phyloP scores from a whole-genome alignment of 441 rosid genomes.

The Gossypium schwendimanii region DNA sequence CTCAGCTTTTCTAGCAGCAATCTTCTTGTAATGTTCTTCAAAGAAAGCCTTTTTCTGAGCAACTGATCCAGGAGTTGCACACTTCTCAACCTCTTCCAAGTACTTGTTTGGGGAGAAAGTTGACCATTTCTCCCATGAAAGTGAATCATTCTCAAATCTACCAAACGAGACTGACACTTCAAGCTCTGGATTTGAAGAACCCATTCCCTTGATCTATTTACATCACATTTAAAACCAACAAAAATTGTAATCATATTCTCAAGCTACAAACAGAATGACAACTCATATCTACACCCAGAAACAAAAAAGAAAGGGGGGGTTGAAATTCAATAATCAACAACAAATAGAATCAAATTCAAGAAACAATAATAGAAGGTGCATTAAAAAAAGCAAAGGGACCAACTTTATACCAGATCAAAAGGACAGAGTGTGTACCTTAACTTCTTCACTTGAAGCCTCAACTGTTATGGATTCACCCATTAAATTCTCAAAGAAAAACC shows the following conservation, averaged over 20 bases:
- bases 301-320: neutral
- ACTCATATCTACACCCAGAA: conserved; percentile 7
- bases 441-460: conserved; percentile 34
- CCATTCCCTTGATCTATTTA: conserved; percentile 43
- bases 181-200: conserved; percentile 43
- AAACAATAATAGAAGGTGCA: conserved; percentile 20
- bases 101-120: conserved; percentile 92
- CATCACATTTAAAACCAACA: conserved; percentile 24
- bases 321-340: conserved; percentile 6
- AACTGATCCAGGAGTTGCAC: conserved; percentile 93
- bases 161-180: conserved; percentile 89
- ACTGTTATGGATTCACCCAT: conserved; percentile 53
- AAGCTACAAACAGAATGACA: conserved; percentile 27
- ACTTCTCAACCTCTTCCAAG: conserved; percentile 91
- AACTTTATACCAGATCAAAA: conserved; percentile 23
- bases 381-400: conserved; percentile 17
- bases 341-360: conserved; percentile 16
- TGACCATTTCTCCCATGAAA: conserved; percentile 96
- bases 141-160: conserved; percentile 85
- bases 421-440: conserved; percentile 48
- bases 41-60: conserved; percentile 91
- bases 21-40: conserved; percentile 90
- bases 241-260: conserved; percentile 22
- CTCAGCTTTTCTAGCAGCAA: conserved; percentile 82
- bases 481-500: conserved; percentile 14